Evolutionary conservation across 164 flowering plant genomes (phyloP).

Genomic region (Macadamia tetraphylla): DNA sequence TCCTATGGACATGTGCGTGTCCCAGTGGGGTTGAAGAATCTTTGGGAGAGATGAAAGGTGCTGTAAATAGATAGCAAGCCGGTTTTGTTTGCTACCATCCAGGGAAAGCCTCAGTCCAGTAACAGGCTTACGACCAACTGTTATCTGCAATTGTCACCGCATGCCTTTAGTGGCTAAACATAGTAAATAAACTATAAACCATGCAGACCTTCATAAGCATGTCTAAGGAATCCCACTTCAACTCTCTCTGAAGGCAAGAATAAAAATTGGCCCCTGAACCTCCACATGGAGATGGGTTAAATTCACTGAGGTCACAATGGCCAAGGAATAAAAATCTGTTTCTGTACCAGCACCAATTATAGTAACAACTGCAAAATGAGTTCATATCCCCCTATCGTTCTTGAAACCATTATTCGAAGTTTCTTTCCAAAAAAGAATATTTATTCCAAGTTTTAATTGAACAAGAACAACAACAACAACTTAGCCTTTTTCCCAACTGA

Average conservation of each 20-base stretch:
- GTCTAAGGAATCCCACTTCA: too few relatives aligned
- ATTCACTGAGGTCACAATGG: too few relatives aligned
- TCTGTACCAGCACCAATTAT: not conserved
- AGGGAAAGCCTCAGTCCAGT: slow-evolving; percentile 85
- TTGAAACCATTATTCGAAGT: not conserved
- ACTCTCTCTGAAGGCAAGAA: too few relatives aligned
- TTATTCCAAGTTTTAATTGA: not conserved
- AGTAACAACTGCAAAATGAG: slow-evolving; percentile 1
- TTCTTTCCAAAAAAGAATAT: too few relatives aligned
- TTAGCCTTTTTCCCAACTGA: too few relatives aligned
- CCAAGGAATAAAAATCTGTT: not conserved
- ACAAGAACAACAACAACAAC: too few relatives aligned
- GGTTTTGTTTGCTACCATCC: slow-evolving; percentile 84
- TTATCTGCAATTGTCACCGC: slow-evolving; percentile 45
- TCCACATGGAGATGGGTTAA: too few relatives aligned
- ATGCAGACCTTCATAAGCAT: too few relatives aligned
- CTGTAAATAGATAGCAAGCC: slow-evolving; percentile 77
- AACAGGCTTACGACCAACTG: slow-evolving; percentile 95
- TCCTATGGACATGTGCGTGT: slow-evolving; percentile 81
- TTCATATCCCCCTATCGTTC: not conserved
- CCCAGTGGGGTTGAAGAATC: slow-evolving; percentile 95
- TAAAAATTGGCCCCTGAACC: too few relatives aligned
- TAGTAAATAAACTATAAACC: not conserved
- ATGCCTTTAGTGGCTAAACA: not conserved
- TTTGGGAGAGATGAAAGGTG: slow-evolving; percentile 90